These are phyloP conservation scores for Mrakiaceae sp. DNA, from an alignment of 1,284 basidiomycete genomes.

Conservation along the genomic window DNA sequence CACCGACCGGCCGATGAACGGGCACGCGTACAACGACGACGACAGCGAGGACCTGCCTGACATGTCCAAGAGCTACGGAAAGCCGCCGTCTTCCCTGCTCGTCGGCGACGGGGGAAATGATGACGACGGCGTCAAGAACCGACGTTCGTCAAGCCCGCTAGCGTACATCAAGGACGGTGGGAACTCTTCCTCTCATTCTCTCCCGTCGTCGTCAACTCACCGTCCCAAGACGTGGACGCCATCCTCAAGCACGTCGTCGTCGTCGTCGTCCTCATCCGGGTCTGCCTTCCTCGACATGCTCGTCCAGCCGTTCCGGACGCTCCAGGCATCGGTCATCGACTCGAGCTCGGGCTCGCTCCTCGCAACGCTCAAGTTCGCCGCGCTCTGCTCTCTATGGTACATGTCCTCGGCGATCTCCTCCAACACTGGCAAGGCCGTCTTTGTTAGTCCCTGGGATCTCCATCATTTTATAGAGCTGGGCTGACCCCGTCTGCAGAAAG, in stretches of 20 bases:
- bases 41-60: neutral
- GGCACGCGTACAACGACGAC: neutral
- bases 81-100: too few species aligned
- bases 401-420: constrained; percentile 35
- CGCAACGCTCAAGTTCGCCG: constrained; percentile 31
- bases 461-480: neutral
- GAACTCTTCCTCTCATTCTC: neutral
- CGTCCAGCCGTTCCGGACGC: neutral
- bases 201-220: neutral
- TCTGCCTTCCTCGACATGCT: neutral
- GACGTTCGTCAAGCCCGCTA: too few species aligned
- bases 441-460: constrained; percentile 12
- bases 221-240: neutral
- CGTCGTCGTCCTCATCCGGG: neutral
- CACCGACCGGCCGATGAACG: neutral
- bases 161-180: too few species aligned
- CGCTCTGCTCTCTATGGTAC: constrained; percentile 36
- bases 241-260: neutral
- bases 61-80: too few species aligned
- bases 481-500: constrained; percentile 20
- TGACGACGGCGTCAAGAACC: too few species aligned
- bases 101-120: too few species aligned
- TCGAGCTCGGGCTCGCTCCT: neutral
- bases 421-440: constrained; percentile 37
- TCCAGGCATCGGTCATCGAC: neutral